Conservation (phyloP, 768 basidiomycete genomes). For the Hypsizygus marmoreus region DNA sequence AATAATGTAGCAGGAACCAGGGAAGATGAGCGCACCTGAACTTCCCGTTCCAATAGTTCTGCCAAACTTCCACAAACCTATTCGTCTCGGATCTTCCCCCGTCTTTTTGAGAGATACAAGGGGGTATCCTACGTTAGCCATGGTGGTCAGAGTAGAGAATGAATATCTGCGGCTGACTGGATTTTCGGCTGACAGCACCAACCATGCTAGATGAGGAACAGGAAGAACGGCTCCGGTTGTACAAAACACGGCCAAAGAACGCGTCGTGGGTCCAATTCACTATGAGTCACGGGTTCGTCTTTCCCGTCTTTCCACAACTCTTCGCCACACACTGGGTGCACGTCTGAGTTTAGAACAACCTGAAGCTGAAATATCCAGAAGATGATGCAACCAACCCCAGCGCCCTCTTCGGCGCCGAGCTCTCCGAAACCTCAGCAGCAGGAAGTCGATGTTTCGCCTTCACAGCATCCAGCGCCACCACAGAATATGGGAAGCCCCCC, state of each 20-base stretch:
- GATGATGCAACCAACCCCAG: slow-evolving; percentile 68
- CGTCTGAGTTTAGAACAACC: background rate
- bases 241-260: slow-evolving; percentile 36
- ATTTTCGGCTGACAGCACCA: no score
- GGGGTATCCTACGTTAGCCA: slow-evolving; percentile 28
- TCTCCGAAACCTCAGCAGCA: slow-evolving; percentile 36
- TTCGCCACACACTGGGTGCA: no score
- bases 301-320: no score
- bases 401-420: slow-evolving; percentile 57
- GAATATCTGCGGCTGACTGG: slow-evolving; percentile 21
- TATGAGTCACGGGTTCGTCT: no score
- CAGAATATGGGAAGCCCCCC: slow-evolving; percentile 70
- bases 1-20: background rate
- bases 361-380: slow-evolving; percentile 4
- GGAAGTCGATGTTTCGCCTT: slow-evolving; percentile 29
- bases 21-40: slow-evolving; percentile 53
- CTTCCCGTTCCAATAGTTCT: slow-evolving; percentile 81
- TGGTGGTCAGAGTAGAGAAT: slow-evolving; percentile 17
- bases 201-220: no score
- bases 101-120: slow-evolving; percentile 25
- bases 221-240: no score
- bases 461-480: slow-evolving; percentile 54
- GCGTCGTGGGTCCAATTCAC: slow-evolving; percentile 26
- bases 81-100: slow-evolving; percentile 58
- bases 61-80: slow-evolving; percentile 84